Base-by-base conservation (phyloP, 2,329 filamentous ascomycete species). In the Exophiala oligosperma region DNA sequence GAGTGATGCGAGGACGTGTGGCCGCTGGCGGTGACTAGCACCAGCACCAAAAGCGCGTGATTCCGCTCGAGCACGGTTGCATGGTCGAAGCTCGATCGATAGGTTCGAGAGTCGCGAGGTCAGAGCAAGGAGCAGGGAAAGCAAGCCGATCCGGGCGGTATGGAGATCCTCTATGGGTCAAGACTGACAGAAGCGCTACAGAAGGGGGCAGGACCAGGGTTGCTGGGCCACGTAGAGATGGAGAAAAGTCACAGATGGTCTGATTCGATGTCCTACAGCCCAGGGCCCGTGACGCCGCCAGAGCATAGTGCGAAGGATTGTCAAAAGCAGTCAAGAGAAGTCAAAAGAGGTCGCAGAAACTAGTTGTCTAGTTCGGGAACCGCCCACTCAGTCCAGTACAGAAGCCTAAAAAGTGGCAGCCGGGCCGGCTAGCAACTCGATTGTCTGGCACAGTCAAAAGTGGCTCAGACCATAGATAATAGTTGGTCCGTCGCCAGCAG, bases 11-110 rank as follows among this genome's bases (percentile, higher is more conserved):
- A 49, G 21, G 46, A 11, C 43, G 28, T 26, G 28, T 47, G 49
- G 37, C 49, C n/a, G 48, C 8, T 48, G 40, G 17, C 32, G 29
- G 40, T 24, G 12, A 14, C 12, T 41, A 43, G 28, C 28, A 29
- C 28, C 32, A 41, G 32, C 28, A 57, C 26, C 49, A 49, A 21
- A 21, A 44, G 50, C 24, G 46, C 46, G 28, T 38, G 28, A 59
- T 54, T 59, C 46, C 46, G 46, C 28, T n/a, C 23, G 9, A 17
- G 14, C 46, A 26, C 24, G 12, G 46, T 24, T 12, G 24, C 32
- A 35, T 35, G 32, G 32, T 35, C 32, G 32, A 35, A 29, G 24
- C 3, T 8, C 17, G 26, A 29, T 48, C 23, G 46, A 48, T 48
- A 32, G 46, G n/a, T 7, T 6, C 32, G 32, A 35, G 32, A 35